Evolutionary conservation across 129 eudicot species (phyloP).

Genomic region (Kitagawia praeruptora): DNA sequence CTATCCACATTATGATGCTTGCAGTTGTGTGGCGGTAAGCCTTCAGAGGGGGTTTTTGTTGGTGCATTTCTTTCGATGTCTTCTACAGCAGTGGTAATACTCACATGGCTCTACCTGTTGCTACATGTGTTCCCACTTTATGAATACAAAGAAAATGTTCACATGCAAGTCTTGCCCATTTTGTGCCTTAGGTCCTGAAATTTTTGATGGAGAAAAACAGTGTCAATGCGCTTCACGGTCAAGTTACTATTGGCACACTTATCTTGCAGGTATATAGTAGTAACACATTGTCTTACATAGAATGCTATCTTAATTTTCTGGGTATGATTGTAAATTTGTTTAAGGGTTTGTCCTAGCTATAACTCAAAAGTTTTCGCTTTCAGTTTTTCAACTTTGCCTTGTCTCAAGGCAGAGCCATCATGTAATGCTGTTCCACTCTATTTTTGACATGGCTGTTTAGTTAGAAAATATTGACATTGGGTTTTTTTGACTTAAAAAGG

Average conservation of each 20-base stretch:
- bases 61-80: constrained; percentile 98
- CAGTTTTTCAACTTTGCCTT: not conserved
- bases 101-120: not conserved
- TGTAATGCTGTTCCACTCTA: not conserved
- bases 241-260: constrained; percentile 93
- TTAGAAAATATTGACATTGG: not conserved
- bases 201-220: constrained; percentile 92
- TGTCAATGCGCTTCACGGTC: constrained; percentile 85
- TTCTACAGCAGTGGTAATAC: constrained; percentile 89
- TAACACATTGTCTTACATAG: not conserved
- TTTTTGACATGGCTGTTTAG: not conserved
- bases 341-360: not conserved
- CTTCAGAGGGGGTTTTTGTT: constrained; percentile 89
- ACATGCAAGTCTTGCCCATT: constrained; percentile 1
- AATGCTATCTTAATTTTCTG: not conserved
- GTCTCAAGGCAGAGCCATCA: constrained; percentile 3
- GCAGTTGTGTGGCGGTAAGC: constrained; percentile 92
- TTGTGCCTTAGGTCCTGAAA: constrained; percentile 58
- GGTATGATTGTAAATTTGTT: not conserved
- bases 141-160: constrained; percentile 11
- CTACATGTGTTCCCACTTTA: not conserved
- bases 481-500: not conserved
- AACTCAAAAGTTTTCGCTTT: constrained; percentile 6
- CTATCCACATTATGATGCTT: constrained; percentile 15
- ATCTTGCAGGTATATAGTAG: constrained; percentile 62